Evolutionary conservation across 345 rosid species (phyloP), one percentile per base, ranked within the genome.

Genomic region (Gossypium rotundifolium): DNA sequence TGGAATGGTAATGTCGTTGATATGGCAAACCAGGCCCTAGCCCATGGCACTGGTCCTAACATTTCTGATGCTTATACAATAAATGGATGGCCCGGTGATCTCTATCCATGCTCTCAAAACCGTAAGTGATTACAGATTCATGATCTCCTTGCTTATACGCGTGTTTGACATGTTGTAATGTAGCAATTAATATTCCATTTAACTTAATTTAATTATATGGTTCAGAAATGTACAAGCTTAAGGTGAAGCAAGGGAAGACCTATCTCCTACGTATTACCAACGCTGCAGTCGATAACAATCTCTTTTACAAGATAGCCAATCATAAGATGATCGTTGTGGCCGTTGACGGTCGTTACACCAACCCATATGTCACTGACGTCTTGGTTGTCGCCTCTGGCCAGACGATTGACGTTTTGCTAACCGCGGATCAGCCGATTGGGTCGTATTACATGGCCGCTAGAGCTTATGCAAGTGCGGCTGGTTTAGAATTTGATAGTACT

Each of bases 11-110:
- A 91, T 68, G 86, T 87, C 27, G 48, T 88, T 13, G 94, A 85
- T 14, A 74, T 92, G 3, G 90, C 83, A 51, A 84, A 80, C 65
- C 66, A 81, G 11, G 95, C 89, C 0, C 22, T 74, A 11, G 92
- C 91, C 23, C 73, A 78, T 9, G 98, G 98, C 0, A 79, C 62
- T 12, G 86, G 78, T 67, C 91, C 97, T 1, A 85, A 88, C 55
- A 70, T 11, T 65, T 94, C 98, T 2, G 88, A 91, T 58, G 97
- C 98, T 44, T 94, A 58, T 77, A 94, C 97, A 2, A 91, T 94
- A 38, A 92, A 94, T 69, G 98, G 98, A 6, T 67, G 59, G 74
- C 98, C 98, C 1, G 98, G 98, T n/a, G 80, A 91, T 75, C 84
- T 94, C 59, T 94, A 92, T 76, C 82, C 81, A 27, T 92, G 98